phyloP scores from a whole-genome alignment of 345 rosid species.

The Camelina neglecta region DNA sequence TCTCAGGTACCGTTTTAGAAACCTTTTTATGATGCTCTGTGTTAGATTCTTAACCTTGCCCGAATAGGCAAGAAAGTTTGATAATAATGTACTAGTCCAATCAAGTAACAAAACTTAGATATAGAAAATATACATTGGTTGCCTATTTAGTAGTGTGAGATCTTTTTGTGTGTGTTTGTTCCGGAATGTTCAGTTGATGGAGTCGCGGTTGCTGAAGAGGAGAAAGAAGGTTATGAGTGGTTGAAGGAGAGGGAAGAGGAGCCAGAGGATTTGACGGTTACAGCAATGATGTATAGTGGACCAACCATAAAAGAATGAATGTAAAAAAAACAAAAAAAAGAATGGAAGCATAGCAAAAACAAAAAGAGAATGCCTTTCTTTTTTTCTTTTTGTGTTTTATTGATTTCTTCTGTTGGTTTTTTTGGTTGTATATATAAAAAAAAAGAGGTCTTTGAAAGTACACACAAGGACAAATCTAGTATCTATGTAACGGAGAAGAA shows the following conservation, averaged over 20 bases:
- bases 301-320: slow-evolving; percentile 55
- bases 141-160: not conserved
- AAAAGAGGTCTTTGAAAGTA: slow-evolving; percentile 10
- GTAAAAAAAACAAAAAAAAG: not conserved
- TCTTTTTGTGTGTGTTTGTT: not conserved
- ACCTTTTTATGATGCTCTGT: not conserved
- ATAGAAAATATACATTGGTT: not conserved
- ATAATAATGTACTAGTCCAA: not conserved
- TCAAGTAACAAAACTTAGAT: not conserved
- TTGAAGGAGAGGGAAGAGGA: slow-evolving; percentile 67
- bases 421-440: slow-evolving; percentile 29
- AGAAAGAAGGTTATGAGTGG: slow-evolving; percentile 64
- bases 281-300: slow-evolving; percentile 54
- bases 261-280: slow-evolving; percentile 63
- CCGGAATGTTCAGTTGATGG: slow-evolving; percentile 50
- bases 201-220: slow-evolving; percentile 58
- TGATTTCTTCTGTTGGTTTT: not conserved
- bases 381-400: not conserved
- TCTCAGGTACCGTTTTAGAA: slow-evolving; percentile 54
- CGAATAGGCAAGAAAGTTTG: not conserved
- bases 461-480: slow-evolving; percentile 12
- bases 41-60: not conserved
- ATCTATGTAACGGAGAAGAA: not conserved
- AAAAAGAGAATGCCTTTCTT: not conserved
- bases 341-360: not conserved